Evolutionary conservation across 2,329 filamentous ascomycete species (phyloP).

Genomic region (Mycosphaerelloides madeirae): DNA sequence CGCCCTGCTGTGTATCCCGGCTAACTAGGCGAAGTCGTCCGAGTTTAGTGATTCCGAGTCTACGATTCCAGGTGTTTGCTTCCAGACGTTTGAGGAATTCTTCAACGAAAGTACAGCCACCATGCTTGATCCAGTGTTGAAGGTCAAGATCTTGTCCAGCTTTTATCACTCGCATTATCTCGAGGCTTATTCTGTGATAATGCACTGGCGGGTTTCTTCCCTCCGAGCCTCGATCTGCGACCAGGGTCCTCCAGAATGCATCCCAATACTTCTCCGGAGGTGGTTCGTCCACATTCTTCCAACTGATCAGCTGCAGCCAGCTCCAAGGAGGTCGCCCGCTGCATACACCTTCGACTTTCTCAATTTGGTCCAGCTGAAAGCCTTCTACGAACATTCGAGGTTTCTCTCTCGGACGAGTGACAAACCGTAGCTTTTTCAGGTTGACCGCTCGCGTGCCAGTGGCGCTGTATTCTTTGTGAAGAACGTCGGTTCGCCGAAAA

Average conservation of each 20-base stretch:
- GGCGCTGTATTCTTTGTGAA: no score
- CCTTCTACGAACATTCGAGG: background rate
- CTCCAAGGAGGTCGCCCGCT: no score
- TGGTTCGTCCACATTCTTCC: background rate
- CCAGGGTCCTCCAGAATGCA: background rate
- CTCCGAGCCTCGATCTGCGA: background rate
- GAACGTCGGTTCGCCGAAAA: no score
- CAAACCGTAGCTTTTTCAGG: background rate
- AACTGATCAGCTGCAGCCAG: background rate
- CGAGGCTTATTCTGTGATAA: background rate
- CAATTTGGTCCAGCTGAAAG: background rate
- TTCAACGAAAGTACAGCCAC: background rate
- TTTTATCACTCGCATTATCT: background rate
- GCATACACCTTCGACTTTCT: no score
- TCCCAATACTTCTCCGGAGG: background rate
- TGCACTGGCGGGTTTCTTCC: background rate
- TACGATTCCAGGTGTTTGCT: background rate
- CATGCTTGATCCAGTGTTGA: background rate
- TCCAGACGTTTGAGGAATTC: background rate
- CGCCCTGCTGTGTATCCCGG: no score
- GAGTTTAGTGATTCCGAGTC: background rate
- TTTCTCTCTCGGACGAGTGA: background rate
- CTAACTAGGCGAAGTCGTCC: no score
- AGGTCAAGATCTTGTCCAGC: background rate
- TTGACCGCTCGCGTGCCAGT: no score